These are phyloP conservation scores for Coemansia sp. DNA, from an alignment of 192 early-diverging fungal genomes.

Conservation along the genomic window DNA sequence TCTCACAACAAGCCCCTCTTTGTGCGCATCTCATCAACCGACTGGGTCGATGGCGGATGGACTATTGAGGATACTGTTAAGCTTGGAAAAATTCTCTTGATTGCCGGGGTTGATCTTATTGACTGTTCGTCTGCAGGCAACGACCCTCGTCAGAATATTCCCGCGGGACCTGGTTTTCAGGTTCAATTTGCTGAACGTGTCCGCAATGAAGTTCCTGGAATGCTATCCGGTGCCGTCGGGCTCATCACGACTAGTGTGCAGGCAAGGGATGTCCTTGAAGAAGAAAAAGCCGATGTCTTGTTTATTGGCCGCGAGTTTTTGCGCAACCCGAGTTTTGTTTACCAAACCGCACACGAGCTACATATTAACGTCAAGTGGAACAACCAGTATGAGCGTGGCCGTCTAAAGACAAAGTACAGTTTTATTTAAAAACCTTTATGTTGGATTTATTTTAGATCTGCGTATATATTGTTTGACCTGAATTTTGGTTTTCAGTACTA, in stretches of 20 bases:
- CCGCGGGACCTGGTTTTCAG: slow-evolving; percentile 57
- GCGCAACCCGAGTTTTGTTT: slow-evolving; percentile 65
- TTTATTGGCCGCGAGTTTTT: slow-evolving; percentile 70
- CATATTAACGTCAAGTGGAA: slow-evolving; percentile 61
- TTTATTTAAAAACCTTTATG: slow-evolving; percentile 9
- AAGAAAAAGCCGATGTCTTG: slow-evolving; percentile 70
- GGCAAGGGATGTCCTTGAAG: slow-evolving; percentile 68
- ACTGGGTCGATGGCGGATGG: slow-evolving; percentile 71
- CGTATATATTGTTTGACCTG: too few relatives aligned
- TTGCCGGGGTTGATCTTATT: slow-evolving; percentile 79
- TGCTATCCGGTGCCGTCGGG: slow-evolving; percentile 70
- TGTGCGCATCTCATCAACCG: slow-evolving; percentile 74
- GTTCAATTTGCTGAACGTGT: slow-evolving; percentile 71
- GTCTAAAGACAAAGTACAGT: slow-evolving; percentile 21
- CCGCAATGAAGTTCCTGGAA: slow-evolving; percentile 58
- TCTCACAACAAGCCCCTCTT: slow-evolving; percentile 81
- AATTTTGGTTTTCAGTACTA: too few relatives aligned
- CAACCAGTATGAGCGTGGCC: slow-evolving; percentile 58
- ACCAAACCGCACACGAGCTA: slow-evolving; percentile 65
- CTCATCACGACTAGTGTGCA: slow-evolving; percentile 64
- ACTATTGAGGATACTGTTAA: slow-evolving; percentile 70
- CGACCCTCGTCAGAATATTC: slow-evolving; percentile 56
- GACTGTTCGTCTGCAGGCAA: slow-evolving; percentile 80
- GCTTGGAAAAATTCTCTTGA: slow-evolving; percentile 58
- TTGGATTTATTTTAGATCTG: neutral